Conservation (phyloP, 1,139 yeast species). For the Sugiyamaella japonica region DNA sequence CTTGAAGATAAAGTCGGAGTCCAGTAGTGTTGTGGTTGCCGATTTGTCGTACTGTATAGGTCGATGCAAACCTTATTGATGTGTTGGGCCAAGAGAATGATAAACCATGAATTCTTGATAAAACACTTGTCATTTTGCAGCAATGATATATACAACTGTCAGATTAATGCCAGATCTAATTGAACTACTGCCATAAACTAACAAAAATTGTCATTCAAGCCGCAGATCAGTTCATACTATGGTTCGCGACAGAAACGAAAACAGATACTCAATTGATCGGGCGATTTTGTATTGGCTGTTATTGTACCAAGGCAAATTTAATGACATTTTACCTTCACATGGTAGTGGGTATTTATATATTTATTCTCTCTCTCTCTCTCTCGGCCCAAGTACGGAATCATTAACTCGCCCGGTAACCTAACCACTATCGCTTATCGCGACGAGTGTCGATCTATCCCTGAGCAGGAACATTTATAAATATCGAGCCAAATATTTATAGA, state of each 20-base stretch:
- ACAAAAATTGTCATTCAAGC: neutral
- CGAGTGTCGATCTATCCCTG: neutral
- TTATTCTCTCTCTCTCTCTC: too few relatives aligned
- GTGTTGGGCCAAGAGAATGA: neutral
- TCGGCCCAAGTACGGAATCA: neutral
- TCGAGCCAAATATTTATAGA: neutral
- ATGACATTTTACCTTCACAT: neutral
- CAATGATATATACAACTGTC: neutral
- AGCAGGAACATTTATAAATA: neutral
- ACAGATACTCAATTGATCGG: neutral
- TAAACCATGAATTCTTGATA: conserved; percentile 1
- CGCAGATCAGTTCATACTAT: conserved; percentile 1
- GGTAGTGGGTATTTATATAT: neutral
- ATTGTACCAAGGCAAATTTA: too few relatives aligned
- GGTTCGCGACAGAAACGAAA: neutral
- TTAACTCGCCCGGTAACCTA: neutral
- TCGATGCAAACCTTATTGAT: conserved; percentile 7
- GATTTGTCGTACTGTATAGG: conserved; percentile 54
- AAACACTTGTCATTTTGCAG: neutral
- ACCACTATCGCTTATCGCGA: conserved; percentile 8
- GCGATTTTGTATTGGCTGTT: neutral
- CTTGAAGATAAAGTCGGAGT: conserved; percentile 54
- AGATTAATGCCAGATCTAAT: conserved; percentile 1
- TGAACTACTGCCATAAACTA: neutral
- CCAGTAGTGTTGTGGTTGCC: conserved; percentile 84